Evolutionary conservation across 2,329 filamentous ascomycete species (phyloP), one percentile per base, ranked within the genome.

Genomic region (Talaromyces verruculosus): DNA sequence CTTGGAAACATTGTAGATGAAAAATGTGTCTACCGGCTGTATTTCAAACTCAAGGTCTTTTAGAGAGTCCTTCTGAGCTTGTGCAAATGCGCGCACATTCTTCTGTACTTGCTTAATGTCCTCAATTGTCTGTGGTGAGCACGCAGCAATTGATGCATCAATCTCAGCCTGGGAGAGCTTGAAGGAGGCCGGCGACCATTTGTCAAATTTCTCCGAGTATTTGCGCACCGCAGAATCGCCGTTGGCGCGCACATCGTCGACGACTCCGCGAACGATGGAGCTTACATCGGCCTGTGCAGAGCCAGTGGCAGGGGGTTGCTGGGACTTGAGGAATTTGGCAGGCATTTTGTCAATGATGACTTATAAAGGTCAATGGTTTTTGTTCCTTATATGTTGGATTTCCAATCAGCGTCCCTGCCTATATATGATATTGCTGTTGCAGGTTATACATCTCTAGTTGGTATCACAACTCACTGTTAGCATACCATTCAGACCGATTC

Each of bases 191-290:
- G 84, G 84, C 1, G 77, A 78, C 84, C 84, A 86, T 65, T 82
- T 81, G 71, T 86, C 84, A 65, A 86, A 86, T 67, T 84, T 82
- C 63, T 84, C 79, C 0, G 81, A 83, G 71, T 85, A 85, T 0
- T 69, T 70, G 1, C 82, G 75, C 3, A 86, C 83, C 0, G 84
- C 83, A 0, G 70, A 67, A 65, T 86, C 84, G 3, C 84, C 84
- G 25, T 82, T 77, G 3, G 66, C 64, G 0, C 81, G 77, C 66
- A 86, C 82, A 37, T 80, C 76, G 30, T 80, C 76, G 63, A 86
- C 84, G 17, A 85, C 82, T 2, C 72, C 74, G 47, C 78, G 79
- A 13, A 85, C 83, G 49, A 85, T 82, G 22, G 70, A 64, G 0
- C 77, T 65, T 8, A 82, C 78, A 25, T 75, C 45, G n/a, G 39